Percentiles rank a stretch among this genome's conserved stretches.
Conservation (phyloP, 2,329 filamentous ascomycete genomes). For the Beauveria varroae region DNA sequence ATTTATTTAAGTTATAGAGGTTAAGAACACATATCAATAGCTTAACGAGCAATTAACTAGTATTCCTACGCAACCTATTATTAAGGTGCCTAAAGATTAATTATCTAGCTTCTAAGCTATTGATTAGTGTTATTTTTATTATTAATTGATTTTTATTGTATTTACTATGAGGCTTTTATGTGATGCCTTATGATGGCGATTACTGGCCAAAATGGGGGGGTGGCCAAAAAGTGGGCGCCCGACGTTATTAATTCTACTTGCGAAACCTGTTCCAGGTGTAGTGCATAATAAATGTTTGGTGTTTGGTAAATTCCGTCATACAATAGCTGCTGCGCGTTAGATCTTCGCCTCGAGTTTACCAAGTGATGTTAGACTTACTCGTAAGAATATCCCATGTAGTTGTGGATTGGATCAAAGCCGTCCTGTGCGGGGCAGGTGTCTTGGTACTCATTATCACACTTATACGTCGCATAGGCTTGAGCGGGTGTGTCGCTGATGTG, state of each 20-base stretch:
- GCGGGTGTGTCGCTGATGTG: neutral
- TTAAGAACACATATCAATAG: too few relatives aligned
- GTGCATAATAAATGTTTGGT: neutral
- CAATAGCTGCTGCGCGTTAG: neutral
- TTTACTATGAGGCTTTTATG: too few relatives aligned
- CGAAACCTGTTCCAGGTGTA: neutral
- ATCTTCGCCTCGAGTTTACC: neutral
- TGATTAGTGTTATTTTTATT: too few relatives aligned
- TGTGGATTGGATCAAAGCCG: neutral
- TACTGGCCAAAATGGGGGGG: too few relatives aligned
- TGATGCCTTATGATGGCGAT: too few relatives aligned
- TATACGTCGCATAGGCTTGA: neutral
- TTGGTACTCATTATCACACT: neutral
- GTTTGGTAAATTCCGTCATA: neutral
- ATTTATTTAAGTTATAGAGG: too few relatives aligned
- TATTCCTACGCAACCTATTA: too few relatives aligned
- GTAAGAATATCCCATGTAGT: neutral
- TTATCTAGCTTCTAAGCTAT: too few relatives aligned
- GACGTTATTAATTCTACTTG: neutral
- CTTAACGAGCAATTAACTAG: too few relatives aligned
- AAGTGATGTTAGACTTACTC: neutral
- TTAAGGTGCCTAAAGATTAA: too few relatives aligned
- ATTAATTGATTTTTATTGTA: too few relatives aligned
- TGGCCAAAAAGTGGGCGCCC: too few relatives aligned
- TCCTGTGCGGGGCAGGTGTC: neutral